Base-by-base conservation (phyloP, 2,329 filamentous ascomycete species). In the Rugonectria rugulosa region DNA sequence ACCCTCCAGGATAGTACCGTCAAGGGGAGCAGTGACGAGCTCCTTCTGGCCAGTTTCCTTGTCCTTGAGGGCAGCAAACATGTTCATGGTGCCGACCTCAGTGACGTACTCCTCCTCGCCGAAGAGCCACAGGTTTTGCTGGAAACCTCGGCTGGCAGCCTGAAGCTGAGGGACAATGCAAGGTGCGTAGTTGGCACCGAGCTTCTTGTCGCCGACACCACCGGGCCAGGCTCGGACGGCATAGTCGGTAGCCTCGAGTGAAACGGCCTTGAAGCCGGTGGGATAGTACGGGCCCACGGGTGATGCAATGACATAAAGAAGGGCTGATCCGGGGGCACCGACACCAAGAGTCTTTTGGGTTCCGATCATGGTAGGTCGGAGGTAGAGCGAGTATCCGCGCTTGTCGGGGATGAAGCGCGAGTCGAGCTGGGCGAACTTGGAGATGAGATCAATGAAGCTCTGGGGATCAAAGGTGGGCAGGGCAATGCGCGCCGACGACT, bases 11-110 rank as follows among this genome's bases (percentile, higher is more conserved):
- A 99, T 99, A 24, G 94, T 99, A 45, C 95, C 95, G 73, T 99
- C 95, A 12, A 99, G 83, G 20, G 95, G 95, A 31, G 94, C 92
- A n/a, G 95, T 99, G 68, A 97, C 75, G 48, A 99, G 85, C 80
- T 97, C 93, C 71, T 93, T 94, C 78, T 93, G 85, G 7, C 94
- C 95, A 11, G 92, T 95, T 74, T 90, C 83, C 81, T 90, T 91
- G 80, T 96, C 87, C 78, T 87, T 87, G 67, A 98, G 77, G 36
- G 90, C 93, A 26, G 89, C 88, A 70, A 98, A 99, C 73, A 99
- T 87, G 78, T 99, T 99, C 95, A 99, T 99, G 54, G 95, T 98
- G 69, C 95, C 95, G 53, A 97, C 95, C 77, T 99, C 95, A 41
- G 95, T 99, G 55, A 98, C 88, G 70, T 89, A 97, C 74, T 98